Percentiles rank a stretch among this genome's conserved stretches.
Conservation (phyloP, 257 asterid species). For the Forsythia suspensa region DNA sequence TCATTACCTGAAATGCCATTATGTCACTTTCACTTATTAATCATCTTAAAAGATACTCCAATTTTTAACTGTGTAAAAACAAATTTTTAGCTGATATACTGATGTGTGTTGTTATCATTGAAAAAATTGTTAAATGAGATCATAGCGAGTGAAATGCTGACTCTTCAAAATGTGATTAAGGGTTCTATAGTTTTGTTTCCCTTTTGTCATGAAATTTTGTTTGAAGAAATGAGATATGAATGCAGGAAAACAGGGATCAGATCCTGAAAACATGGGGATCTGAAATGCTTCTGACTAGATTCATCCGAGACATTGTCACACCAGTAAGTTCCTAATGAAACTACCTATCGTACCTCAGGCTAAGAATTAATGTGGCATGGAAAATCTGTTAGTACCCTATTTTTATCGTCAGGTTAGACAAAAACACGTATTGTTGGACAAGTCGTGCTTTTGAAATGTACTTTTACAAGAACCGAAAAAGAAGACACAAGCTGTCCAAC, state of each 20-base stretch:
- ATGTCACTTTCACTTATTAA: too few species aligned
- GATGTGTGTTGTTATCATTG: too few species aligned
- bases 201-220: too few species aligned
- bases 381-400: too few species aligned
- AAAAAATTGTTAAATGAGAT: too few species aligned
- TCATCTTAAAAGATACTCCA: too few species aligned
- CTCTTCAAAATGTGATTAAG: too few species aligned
- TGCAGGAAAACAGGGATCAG: conserved; percentile 37
- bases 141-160: too few species aligned
- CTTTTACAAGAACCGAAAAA: background rate
- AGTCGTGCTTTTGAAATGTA: background rate
- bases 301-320: conserved; percentile 24
- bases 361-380: background rate
- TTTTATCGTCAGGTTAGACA: background rate
- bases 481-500: background rate
- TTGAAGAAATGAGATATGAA: background rate
- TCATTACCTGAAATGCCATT: too few species aligned
- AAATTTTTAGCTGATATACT: too few species aligned
- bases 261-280: conserved; percentile 28
- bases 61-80: too few species aligned
- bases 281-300: conserved; percentile 27
- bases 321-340: conserved; percentile 26
- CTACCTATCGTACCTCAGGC: background rate
- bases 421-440: background rate
- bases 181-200: too few species aligned